Base-by-base conservation (phyloP, 2,329 filamentous ascomycete genomes). In the Zalaria obscura region DNA sequence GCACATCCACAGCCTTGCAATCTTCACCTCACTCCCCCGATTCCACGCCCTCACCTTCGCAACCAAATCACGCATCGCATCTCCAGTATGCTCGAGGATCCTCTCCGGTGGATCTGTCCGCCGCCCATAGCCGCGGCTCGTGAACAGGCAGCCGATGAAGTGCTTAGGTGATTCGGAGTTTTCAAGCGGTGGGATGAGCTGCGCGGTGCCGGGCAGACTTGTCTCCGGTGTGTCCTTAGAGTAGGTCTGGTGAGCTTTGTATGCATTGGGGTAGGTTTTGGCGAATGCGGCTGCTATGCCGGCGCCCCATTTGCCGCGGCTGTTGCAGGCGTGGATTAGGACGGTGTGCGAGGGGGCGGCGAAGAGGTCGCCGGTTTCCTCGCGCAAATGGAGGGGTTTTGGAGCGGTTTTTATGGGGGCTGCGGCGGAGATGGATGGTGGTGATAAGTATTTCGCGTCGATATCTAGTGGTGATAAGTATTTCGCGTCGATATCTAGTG, bases 241-340 rank as follows among this genome's bases (percentile, higher is more conserved):
- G 55, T 75, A 62, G 0, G 49, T 37, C 5, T 55, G 51, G 54
- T 78, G 74, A 25, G 61, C 48, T 2, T 55, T 45, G 56, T 62
- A 74, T 1, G 73, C 73, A 1, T 55, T 50, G 0, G 73, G 73
- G 44, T 75, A 78, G 25, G 55, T 55, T 4, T 55, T 44, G 25
- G 61, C 66, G 57, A 78, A 77, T 0, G 56, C 60, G 29, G 51
- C 48, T 2, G 75, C 75, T 40, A 78, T 74, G n/a, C 75, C 75
- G 3, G 63, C 64, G 36, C 72, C 72, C 75, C 75, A 79, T 9
- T 51, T 52, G 4, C 75, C 75, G 45, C 66, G 56, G 39, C 67
- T 68, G 54, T 78, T 79, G 58, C 74, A 78, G 8, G 75, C 72
- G 53, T 79, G 75, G 43, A 76, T 66, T 10, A 78, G 56, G 10